Percentiles rank a stretch among this genome's conserved stretches.
These are phyloP conservation scores for Ganoderma leucocontextum DNA, from an alignment of 1,284 basidiomycete species.

Conservation along the genomic window DNA sequence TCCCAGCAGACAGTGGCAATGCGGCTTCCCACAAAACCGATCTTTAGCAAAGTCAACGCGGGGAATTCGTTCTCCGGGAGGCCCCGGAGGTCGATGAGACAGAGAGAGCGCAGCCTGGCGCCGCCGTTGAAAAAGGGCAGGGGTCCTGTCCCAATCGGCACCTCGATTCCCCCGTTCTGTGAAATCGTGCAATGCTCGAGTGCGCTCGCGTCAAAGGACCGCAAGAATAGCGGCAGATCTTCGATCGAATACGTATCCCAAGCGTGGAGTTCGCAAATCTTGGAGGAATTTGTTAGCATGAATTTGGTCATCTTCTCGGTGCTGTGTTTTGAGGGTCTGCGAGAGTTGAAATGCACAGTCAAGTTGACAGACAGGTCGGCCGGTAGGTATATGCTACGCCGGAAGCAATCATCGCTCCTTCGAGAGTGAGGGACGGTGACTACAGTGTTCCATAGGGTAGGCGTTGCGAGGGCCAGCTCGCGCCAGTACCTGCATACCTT, in stretches of 20 bases:
- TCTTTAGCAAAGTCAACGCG: not conserved
- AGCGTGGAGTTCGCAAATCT: not conserved
- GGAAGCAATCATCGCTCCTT: not conserved
- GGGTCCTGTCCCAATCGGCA: not conserved
- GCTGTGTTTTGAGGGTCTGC: not conserved
- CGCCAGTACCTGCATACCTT: slow-evolving; percentile 6
- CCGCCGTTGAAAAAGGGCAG: slow-evolving; percentile 5
- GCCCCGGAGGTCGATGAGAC: not conserved
- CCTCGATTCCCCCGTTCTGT: not conserved
- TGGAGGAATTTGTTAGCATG: not conserved
- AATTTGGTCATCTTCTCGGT: not conserved
- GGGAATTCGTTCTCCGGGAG: slow-evolving; percentile 14
- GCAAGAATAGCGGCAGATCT: not conserved
- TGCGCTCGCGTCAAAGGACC: not conserved
- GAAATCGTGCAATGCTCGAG: slow-evolving; percentile 3
- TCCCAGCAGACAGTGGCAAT: not conserved
- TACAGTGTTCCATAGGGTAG: not conserved
- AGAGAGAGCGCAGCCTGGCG: slow-evolving; percentile 9
- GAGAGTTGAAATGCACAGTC: not conserved
- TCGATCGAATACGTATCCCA: not conserved
- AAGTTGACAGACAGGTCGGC: not conserved
- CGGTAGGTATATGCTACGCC: not conserved
- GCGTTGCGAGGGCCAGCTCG: slow-evolving; percentile 2
- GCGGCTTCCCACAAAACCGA: not conserved
- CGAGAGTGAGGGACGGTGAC: not conserved